Percentiles rank a stretch among this genome's conserved stretches.
These are phyloP conservation scores for Mycena pura DNA, from an alignment of 768 basidiomycete genomes.

Conservation along the genomic window DNA sequence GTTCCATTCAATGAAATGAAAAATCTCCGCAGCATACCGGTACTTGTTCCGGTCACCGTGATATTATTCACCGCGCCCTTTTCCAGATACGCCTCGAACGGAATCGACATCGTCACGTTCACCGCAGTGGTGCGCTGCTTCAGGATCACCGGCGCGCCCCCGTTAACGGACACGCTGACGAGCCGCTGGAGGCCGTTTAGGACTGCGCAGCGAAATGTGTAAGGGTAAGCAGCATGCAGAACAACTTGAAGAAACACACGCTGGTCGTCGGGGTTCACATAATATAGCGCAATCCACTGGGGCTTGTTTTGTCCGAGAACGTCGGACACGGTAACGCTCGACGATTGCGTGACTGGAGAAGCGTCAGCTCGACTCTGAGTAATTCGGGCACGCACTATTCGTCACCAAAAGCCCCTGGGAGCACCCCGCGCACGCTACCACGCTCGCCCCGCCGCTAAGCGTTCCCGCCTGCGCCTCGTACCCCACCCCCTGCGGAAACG, in stretches of 20 bases:
- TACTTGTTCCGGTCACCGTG: constrained; percentile 16
- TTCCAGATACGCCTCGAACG: constrained; percentile 15
- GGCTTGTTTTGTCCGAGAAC: constrained; percentile 11
- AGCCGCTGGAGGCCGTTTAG: constrained; percentile 18
- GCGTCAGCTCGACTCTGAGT: neutral
- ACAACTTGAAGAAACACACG: constrained; percentile 8
- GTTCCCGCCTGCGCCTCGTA: constrained; percentile 10
- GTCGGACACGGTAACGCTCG: constrained; percentile 16
- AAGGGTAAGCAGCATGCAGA: neutral
- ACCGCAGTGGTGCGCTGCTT: constrained; percentile 18
- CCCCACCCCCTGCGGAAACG: constrained; percentile 8
- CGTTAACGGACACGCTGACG: constrained; percentile 17
- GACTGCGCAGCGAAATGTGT: constrained; percentile 6
- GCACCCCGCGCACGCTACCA: constrained; percentile 14
- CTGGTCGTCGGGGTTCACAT: constrained; percentile 20
- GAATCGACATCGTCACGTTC: constrained; percentile 19
- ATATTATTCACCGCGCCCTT: constrained; percentile 17
- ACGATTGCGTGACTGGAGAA: constrained; percentile 12
- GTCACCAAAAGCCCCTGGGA: constrained; percentile 11
- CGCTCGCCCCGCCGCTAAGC: constrained; percentile 10
- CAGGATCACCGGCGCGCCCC: constrained; percentile 12
- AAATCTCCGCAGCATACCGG: constrained; percentile 7
- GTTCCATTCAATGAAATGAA: neutral
- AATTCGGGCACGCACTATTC: constrained; percentile 7
- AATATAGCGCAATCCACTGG: constrained; percentile 18